These are phyloP conservation scores for Leccinum pellstonianum DNA, from an alignment of 768 basidiomycete species.

Conservation along the genomic window DNA sequence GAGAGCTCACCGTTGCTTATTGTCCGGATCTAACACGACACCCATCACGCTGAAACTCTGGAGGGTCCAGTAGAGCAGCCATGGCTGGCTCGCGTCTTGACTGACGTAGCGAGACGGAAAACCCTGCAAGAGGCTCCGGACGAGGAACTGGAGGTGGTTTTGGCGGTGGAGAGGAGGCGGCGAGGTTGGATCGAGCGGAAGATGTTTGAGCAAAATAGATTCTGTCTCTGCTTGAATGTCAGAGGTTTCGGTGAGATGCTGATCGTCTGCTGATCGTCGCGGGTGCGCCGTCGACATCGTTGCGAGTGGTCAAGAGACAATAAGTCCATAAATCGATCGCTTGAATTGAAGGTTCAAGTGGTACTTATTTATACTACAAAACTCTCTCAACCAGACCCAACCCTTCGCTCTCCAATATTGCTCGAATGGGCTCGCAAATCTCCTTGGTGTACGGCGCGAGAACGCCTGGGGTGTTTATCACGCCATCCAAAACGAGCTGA, in stretches of 20 bases:
- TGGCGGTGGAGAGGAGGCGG: constrained; percentile 53
- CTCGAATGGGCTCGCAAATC: constrained; percentile 73
- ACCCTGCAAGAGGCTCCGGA: constrained; percentile 69
- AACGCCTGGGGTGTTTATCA: constrained; percentile 74
- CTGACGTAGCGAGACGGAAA: constrained; percentile 77
- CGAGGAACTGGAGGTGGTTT: constrained; percentile 73
- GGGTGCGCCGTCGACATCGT: constrained; percentile 21
- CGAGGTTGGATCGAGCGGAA: constrained; percentile 35
- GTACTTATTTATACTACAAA: constrained; percentile 26
- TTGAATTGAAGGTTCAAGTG: neutral
- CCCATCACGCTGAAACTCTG: constrained; percentile 82
- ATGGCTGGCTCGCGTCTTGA: constrained; percentile 93
- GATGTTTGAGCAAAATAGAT: constrained; percentile 53
- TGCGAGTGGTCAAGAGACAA: neutral
- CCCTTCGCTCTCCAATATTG: constrained; percentile 69
- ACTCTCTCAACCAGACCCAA: constrained; percentile 70
- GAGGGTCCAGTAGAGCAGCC: constrained; percentile 92
- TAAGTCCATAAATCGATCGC: neutral
- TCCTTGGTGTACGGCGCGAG: constrained; percentile 85
- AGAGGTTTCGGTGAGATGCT: constrained; percentile 63
- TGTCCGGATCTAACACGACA: constrained; percentile 72
- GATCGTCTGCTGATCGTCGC: constrained; percentile 50
- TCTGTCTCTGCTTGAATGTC: constrained; percentile 64
- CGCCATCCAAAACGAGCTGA: constrained; percentile 88
- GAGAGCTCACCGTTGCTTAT: constrained; percentile 60